Percentiles rank a stretch among this genome's conserved stretches.
These are phyloP conservation scores for Prinsepia uniflora DNA, from an alignment of 306 rosid genomes.

Conservation along the genomic window DNA sequence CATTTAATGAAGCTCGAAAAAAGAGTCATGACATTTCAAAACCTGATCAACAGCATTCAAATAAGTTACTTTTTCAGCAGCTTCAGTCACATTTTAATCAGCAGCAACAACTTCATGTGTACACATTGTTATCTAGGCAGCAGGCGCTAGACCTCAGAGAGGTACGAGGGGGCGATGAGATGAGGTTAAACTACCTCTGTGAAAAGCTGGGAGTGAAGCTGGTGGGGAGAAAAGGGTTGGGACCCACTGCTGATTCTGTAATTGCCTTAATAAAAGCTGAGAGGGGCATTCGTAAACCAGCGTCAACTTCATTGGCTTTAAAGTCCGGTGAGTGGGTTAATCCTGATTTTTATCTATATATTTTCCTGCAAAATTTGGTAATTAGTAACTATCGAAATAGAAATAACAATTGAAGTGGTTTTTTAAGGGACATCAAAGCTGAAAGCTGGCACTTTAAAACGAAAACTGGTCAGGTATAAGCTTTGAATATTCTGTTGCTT, in stretches of 20 bases:
- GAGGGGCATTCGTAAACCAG: constrained; percentile 74
- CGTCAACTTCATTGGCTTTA: constrained; percentile 49
- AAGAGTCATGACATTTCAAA: constrained; percentile 64
- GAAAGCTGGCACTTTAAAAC: constrained; percentile 58
- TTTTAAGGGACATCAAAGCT: constrained; percentile 66
- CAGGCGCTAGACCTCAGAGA: constrained; percentile 83
- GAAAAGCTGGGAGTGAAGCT: constrained; percentile 87
- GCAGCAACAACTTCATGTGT: constrained; percentile 90
- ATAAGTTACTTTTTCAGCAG: constrained; percentile 94
- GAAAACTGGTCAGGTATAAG: constrained; percentile 70
- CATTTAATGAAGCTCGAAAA: constrained; percentile 68
- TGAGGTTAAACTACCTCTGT: constrained; percentile 76
- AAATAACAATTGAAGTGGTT: constrained; percentile 18
- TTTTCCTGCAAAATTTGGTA: neutral
- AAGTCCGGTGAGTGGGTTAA: constrained; percentile 59
- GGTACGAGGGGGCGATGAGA: constrained; percentile 96
- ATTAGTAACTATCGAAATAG: constrained; percentile 2
- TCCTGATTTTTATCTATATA: constrained; percentile 11
- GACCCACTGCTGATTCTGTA: constrained; percentile 79
- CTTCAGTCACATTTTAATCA: constrained; percentile 97
- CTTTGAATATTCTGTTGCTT: constrained; percentile 16
- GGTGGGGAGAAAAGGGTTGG: constrained; percentile 94
- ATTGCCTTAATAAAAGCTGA: constrained; percentile 85
- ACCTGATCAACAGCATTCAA: constrained; percentile 72
- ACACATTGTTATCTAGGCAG: constrained; percentile 81